Conservation (phyloP, 257 asterid species). For the Jacaranda copaia region DNA sequence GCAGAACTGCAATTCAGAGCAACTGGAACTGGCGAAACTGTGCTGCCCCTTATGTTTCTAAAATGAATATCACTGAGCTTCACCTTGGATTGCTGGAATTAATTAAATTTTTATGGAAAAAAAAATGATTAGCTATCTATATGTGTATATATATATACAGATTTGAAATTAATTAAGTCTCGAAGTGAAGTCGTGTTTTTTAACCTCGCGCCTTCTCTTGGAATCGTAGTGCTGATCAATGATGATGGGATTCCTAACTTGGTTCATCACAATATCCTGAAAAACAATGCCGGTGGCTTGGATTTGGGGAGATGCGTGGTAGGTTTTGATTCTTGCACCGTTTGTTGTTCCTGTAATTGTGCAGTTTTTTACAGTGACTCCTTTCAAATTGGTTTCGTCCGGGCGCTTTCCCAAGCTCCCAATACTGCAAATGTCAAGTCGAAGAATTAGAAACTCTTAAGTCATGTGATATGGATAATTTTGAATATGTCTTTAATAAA, state of each 20-base stretch:
- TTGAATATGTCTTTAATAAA: too few species aligned
- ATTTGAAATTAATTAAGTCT: neutral
- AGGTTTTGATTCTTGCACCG: constrained; percentile 82
- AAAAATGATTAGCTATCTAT: neutral
- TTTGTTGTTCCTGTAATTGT: constrained; percentile 65
- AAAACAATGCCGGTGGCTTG: constrained; percentile 49
- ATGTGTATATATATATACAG: too few species aligned
- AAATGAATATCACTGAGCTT: constrained; percentile 65
- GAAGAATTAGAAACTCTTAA: too few species aligned
- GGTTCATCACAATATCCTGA: constrained; percentile 54
- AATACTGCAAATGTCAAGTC: constrained; percentile 34
- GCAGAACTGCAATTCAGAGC: constrained; percentile 62
- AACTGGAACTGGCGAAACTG: constrained; percentile 43
- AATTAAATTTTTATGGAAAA: neutral
- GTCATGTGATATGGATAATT: too few species aligned
- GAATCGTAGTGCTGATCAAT: constrained; percentile 77
- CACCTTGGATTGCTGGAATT: constrained; percentile 68
- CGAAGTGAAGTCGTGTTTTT: neutral
- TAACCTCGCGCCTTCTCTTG: constrained; percentile 46
- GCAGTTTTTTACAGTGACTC: constrained; percentile 54
- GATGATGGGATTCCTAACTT: constrained; percentile 69
- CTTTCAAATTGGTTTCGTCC: constrained; percentile 45
- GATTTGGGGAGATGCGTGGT: constrained; percentile 50
- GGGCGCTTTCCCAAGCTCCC: constrained; percentile 76
- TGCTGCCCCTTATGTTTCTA: constrained; percentile 73